phyloP scores from a whole-genome alignment of 345 rosid genomes.

The Murraya koenigii region DNA sequence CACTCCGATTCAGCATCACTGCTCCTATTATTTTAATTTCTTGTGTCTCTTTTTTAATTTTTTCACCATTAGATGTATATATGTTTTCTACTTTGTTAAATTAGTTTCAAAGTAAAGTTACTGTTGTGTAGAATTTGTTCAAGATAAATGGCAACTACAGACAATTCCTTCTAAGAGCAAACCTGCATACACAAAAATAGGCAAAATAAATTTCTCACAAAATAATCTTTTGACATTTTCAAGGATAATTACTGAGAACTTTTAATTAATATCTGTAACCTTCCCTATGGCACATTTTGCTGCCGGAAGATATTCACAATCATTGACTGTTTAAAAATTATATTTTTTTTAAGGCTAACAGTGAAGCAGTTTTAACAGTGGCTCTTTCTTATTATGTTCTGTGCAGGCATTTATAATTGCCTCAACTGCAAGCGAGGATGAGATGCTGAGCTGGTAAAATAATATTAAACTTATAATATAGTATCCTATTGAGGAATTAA shows the following conservation, averaged over 20 bases:
- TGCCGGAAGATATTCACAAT: not conserved
- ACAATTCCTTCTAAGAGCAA: not conserved
- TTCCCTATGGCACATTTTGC: not conserved
- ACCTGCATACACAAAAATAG: not conserved
- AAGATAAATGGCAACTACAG: not conserved
- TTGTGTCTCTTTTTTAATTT: not conserved
- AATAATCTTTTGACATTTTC: not conserved
- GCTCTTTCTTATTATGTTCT: constrained; percentile 21
- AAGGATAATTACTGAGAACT: not conserved
- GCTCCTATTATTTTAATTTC: not conserved
- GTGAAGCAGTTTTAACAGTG: not conserved
- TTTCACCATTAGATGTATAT: not conserved
- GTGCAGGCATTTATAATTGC: constrained; percentile 97
- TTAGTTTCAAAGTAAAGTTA: not conserved
- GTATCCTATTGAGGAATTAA: constrained; percentile 1
- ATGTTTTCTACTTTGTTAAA: not conserved
- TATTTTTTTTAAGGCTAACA: not conserved
- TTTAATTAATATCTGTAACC: not conserved
- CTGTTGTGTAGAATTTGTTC: not conserved
- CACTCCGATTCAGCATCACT: not conserved
- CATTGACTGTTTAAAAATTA: not conserved
- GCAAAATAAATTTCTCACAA: not conserved
- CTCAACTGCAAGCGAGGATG: constrained; percentile 87
- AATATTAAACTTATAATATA: not conserved
- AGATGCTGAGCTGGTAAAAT: constrained; percentile 87